Evolutionary conservation across 225 moss, liverwort and hornwort genomes (phyloP).

Genomic region (Marchantia paleacea): DNA sequence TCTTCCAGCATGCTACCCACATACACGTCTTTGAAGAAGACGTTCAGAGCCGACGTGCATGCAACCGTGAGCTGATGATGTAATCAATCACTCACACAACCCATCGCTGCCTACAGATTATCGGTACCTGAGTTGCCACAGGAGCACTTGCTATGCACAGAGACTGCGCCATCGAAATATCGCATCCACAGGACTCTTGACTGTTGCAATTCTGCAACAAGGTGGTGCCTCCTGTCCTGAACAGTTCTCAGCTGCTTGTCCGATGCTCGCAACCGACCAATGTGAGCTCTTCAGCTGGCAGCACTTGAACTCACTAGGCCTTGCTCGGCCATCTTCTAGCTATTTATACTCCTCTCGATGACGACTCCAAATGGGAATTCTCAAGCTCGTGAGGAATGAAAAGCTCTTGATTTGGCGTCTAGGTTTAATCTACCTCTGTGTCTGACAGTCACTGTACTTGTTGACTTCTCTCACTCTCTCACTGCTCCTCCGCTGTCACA

Average conservation of each 20-base stretch:
- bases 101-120: neutral
- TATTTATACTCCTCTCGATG: neutral
- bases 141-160: neutral
- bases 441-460: neutral
- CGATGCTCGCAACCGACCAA: neutral
- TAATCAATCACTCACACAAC: neutral
- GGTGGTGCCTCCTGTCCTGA: neutral
- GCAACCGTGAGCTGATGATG: neutral
- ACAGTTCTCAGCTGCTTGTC: slow-evolving; percentile 4
- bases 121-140: slow-evolving; percentile 2
- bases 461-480: neutral
- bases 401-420: neutral
- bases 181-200: neutral
- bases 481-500: neutral
- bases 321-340: neutral
- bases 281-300: neutral
- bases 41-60: neutral
- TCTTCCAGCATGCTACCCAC: neutral
- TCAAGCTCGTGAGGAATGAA: neutral
- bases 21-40: neutral
- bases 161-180: slow-evolving; percentile 1
- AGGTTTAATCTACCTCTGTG: neutral
- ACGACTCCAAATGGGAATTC: neutral
- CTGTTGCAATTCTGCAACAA: neutral
- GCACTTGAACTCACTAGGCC: neutral